Evolutionary conservation across 441 rosid species (phyloP), one percentile per base, ranked within the genome.

Genomic region (Cnidoscolus chayamansa): DNA sequence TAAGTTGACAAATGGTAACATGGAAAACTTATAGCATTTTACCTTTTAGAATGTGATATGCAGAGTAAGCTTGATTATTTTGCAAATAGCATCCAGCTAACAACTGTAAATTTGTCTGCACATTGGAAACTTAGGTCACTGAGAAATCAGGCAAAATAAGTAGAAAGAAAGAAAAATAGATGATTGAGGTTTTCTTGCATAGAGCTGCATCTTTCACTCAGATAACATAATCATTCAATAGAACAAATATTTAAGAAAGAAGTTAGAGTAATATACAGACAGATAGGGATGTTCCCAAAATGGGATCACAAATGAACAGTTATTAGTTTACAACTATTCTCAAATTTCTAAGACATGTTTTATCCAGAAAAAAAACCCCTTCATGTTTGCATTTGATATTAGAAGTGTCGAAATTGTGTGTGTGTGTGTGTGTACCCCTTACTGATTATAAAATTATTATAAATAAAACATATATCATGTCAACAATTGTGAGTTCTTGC

Each of bases 31-130:
- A 56, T 20, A 48, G 11, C 43, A 49, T 32, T 67, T 79, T 76
- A 95, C 98, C 99, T 79, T 93, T 93, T 65, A 95, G 79, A 72
- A 95, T 86, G 81, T 87, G 87, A 83, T 95, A 93, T 4, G 98
- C 96, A 57, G 92, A 81, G 80, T 91, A 88, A 50, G 99, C 90
- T 84, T 91, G 98, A 83, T 88, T 89, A 80, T 87, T 90, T 83
- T 95, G 96, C 82, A 95, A 79, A 85, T 93, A 93, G 75, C 96
- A 88, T 64, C 90, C 71, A 25, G 98, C 99, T 81, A 95, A 72
- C 68, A 93, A 77, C 81, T 93, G 98, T 84, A 89, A 81, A 85
- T 95, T 93, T 65, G 72, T 79, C 99, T 95, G 85, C 84, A 81
- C 12, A 63, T 10, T 50, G 62, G 73, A 71, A 31, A 80, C 71